These are phyloP conservation scores for Starmerella bacillaris DNA, from an alignment of 805 yeast genomes.

Conservation along the genomic window DNA sequence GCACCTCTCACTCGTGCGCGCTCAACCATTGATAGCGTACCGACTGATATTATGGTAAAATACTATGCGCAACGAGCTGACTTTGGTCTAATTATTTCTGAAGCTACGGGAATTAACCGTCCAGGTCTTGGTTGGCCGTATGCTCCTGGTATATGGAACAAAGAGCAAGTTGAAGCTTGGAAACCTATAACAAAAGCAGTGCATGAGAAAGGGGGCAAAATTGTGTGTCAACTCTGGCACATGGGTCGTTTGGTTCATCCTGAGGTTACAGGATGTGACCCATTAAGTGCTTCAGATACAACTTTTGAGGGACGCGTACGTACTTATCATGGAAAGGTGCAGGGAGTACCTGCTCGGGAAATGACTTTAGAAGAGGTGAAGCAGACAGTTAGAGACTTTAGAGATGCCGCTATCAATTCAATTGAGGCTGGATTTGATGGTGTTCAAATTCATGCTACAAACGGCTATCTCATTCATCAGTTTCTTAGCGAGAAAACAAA, in stretches of 20 bases:
- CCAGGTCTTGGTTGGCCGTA: conserved; percentile 27
- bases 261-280: conserved; percentile 8
- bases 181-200: conserved; percentile 22
- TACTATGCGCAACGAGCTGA: conserved; percentile 41
- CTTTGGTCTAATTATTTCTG: conserved; percentile 33
- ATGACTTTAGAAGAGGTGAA: conserved; percentile 31
- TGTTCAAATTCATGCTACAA: conserved; percentile 48
- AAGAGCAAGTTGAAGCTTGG: conserved; percentile 22
- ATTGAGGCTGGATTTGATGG: conserved; percentile 41
- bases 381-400: conserved; percentile 30
- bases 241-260: conserved; percentile 14
- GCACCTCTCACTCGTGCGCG: conserved; percentile 37
- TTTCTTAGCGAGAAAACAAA: conserved; percentile 32
- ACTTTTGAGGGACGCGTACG: conserved; percentile 1
- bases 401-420: conserved; percentile 35
- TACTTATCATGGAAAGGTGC: conserved; percentile 9
- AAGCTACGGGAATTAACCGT: conserved; percentile 35
- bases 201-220: conserved; percentile 17
- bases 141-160: conserved; percentile 20
- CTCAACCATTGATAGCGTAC: conserved; percentile 21
- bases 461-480: conserved; percentile 37
- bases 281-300: conserved; percentile 9
- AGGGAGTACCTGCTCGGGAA: conserved; percentile 20
- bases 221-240: conserved; percentile 13
- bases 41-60: conserved; percentile 30